These are phyloP conservation scores for Capsella rubella DNA, from an alignment of 441 rosid genomes.

Conservation along the genomic window DNA sequence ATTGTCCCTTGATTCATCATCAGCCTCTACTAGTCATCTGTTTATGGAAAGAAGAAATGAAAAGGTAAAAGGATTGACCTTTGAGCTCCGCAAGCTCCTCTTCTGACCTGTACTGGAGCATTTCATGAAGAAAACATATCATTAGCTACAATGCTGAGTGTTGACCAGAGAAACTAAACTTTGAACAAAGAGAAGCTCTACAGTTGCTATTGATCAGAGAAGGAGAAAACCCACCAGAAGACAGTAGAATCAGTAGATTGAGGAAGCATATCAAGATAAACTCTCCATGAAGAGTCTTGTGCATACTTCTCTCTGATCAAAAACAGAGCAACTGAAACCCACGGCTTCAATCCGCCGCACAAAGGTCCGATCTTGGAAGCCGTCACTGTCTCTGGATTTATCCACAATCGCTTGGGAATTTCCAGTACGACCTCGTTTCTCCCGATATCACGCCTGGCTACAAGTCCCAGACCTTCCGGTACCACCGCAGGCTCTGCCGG, in stretches of 20 bases:
- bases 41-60: neutral
- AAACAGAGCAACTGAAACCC: conserved; percentile 89
- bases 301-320: conserved; percentile 79
- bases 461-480: conserved; percentile 80
- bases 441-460: conserved; percentile 75
- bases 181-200: neutral
- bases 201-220: neutral
- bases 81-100: conserved; percentile 92
- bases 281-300: conserved; percentile 67
- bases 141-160: conserved; percentile 42
- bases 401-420: conserved; percentile 87
- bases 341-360: conserved; percentile 83
- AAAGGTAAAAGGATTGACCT: conserved; percentile 55
- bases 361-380: conserved; percentile 83
- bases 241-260: conserved; percentile 79
- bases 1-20: neutral
- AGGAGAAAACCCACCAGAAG: conserved; percentile 65
- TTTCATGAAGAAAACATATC: conserved; percentile 37
- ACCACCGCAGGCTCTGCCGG: conserved; percentile 66
- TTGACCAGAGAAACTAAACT: neutral
- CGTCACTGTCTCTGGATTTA: conserved; percentile 78
- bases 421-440: conserved; percentile 91
- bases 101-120: conserved; percentile 97
- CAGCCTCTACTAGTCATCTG: neutral
- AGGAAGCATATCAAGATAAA: conserved; percentile 89